These are phyloP conservation scores for Lactifluus subvellereus DNA, from an alignment of 768 basidiomycete species.

Conservation along the genomic window DNA sequence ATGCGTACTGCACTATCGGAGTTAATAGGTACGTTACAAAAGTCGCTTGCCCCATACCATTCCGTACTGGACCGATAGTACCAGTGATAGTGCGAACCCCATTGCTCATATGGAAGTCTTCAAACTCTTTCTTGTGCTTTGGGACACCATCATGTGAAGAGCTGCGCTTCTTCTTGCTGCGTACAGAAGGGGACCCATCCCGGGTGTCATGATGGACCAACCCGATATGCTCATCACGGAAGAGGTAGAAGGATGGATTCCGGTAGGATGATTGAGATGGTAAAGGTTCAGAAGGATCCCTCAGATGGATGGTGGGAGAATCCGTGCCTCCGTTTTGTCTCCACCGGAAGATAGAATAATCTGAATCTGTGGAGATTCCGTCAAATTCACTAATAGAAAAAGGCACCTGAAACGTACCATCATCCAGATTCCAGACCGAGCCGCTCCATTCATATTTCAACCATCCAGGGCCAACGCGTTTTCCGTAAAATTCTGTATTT, in stretches of 20 bases:
- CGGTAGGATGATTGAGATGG: conserved; percentile 57
- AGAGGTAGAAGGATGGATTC: conserved; percentile 69
- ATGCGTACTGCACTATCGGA: conserved; percentile 59
- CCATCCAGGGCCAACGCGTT: conserved; percentile 70
- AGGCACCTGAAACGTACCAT: conserved; percentile 45
- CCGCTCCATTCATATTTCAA: conserved; percentile 82
- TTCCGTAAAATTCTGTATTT: conserved; percentile 49
- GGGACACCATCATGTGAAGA: conserved; percentile 45
- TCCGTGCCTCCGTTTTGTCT: conserved; percentile 41
- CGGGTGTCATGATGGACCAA: conserved; percentile 23
- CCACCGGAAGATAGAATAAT: conserved; percentile 84
- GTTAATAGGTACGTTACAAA: not conserved
- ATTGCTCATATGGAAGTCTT: conserved; percentile 83
- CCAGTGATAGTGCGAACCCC: conserved; percentile 92
- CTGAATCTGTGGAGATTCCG: conserved; percentile 49
- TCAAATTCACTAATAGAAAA: conserved; percentile 10
- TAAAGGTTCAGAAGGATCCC: conserved; percentile 53
- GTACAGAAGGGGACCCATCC: conserved; percentile 30
- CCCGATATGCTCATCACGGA: conserved; percentile 34
- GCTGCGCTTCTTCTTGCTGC: conserved; percentile 27
- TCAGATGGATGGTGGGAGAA: conserved; percentile 56
- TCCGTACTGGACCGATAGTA: conserved; percentile 82
- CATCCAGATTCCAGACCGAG: conserved; percentile 80
- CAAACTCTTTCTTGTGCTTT: conserved; percentile 68
- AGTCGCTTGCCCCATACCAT: conserved; percentile 47